phyloP scores from a whole-genome alignment of 352 stramenopile genomes.

The Sclerospora graminicola region DNA sequence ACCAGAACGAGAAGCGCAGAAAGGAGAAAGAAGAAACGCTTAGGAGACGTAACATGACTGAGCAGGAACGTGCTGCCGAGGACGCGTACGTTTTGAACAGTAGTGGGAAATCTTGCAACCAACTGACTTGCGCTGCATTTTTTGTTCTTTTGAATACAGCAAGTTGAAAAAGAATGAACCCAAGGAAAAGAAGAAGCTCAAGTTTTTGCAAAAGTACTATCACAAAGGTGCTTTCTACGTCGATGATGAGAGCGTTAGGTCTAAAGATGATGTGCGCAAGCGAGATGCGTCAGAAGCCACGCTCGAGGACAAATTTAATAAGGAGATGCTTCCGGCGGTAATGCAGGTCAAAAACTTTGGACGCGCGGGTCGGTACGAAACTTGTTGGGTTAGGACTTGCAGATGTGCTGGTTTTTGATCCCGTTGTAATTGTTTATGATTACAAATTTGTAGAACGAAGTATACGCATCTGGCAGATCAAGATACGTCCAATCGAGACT shows the following conservation, averaged over 20 bases:
- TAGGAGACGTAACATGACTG: constrained; percentile 89
- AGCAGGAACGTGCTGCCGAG: constrained; percentile 90
- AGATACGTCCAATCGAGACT: constrained; percentile 88
- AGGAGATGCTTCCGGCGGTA: constrained; percentile 88
- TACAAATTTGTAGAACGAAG: constrained; percentile 73
- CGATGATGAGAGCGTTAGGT: constrained; percentile 87
- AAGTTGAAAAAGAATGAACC: constrained; percentile 77
- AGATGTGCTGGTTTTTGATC: constrained; percentile 1
- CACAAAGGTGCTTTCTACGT: constrained; percentile 98
- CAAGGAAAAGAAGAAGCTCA: constrained; percentile 83
- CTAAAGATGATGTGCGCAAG: constrained; percentile 86
- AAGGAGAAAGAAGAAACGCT: constrained; percentile 85
- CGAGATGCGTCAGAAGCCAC: constrained; percentile 86
- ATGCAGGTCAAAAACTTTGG: constrained; percentile 99
- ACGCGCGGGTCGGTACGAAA: constrained; percentile 80
- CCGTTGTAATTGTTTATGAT: constrained; percentile 1
- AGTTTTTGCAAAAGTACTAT: constrained; percentile 98
- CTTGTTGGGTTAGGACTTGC: constrained; percentile 3
- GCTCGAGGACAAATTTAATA: constrained; percentile 91
- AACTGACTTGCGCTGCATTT: neutral
- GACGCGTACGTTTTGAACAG: constrained; percentile 54
- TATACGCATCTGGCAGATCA: constrained; percentile 97
- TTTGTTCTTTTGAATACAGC: constrained; percentile 17
- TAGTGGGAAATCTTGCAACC: too few species aligned
- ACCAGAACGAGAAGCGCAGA: constrained; percentile 63